Evolutionary conservation across 129 eudicot genomes (phyloP).

Genomic region (Escallonia herrerae): DNA sequence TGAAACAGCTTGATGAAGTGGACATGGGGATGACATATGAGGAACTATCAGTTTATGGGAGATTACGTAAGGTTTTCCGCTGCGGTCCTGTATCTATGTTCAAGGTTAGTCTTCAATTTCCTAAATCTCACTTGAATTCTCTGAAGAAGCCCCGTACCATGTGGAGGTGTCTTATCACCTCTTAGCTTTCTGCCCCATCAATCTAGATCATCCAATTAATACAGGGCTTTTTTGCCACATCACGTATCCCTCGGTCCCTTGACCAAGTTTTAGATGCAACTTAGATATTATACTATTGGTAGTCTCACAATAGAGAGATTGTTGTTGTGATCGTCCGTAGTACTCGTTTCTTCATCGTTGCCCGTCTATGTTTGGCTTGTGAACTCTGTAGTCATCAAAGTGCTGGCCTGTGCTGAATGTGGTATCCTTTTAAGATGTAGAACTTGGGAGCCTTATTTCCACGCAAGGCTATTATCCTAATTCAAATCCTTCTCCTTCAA

Average conservation of each 20-base stretch:
- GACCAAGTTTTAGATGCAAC: too few relatives aligned
- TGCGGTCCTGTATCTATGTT: constrained; percentile 97
- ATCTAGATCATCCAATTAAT: neutral
- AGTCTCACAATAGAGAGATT: too few relatives aligned
- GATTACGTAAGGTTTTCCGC: constrained; percentile 86
- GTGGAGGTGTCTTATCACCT: neutral
- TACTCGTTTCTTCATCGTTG: too few relatives aligned
- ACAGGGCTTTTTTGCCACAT: too few relatives aligned
- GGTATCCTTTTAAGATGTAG: too few relatives aligned
- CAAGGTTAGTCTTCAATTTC: constrained; percentile 44
- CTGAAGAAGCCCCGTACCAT: neutral
- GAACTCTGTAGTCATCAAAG: too few relatives aligned
- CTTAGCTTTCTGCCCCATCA: neutral
- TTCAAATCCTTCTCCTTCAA: neutral
- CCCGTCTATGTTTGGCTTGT: too few relatives aligned
- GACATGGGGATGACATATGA: constrained; percentile 99
- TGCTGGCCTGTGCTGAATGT: too few relatives aligned
- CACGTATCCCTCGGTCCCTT: too few relatives aligned
- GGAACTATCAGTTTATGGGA: constrained; percentile 89
- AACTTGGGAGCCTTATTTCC: too few relatives aligned
- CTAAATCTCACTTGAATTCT: neutral
- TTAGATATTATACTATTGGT: too few relatives aligned
- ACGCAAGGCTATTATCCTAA: neutral
- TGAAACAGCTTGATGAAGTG: constrained; percentile 81
- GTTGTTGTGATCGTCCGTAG: too few relatives aligned